These are phyloP conservation scores for Tephrocybe rancida DNA, from an alignment of 768 basidiomycete genomes.

Conservation along the genomic window DNA sequence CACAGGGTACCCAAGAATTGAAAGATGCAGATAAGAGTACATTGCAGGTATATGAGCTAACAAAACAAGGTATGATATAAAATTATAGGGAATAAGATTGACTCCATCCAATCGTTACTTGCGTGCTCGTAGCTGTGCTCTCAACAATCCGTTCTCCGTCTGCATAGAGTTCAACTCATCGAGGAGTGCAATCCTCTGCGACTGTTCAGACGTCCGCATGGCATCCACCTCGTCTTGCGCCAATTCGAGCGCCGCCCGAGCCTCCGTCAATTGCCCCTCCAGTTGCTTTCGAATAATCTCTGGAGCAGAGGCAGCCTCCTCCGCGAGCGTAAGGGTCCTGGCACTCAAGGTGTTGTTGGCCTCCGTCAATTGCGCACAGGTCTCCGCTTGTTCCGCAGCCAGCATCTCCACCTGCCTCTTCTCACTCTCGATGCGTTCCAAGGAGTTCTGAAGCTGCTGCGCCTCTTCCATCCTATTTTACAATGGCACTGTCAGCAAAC, in stretches of 20 bases:
- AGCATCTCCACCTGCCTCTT: constrained; percentile 71
- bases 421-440: constrained; percentile 63
- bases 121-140: constrained; percentile 68
- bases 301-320: constrained; percentile 61
- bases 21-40: constrained; percentile 9
- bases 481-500: constrained; percentile 17
- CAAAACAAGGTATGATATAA: constrained; percentile 1
- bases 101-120: constrained; percentile 34
- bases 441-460: constrained; percentile 54
- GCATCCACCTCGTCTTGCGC: constrained; percentile 71
- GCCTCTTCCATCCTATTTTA: constrained; percentile 65
- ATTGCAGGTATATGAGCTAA: constrained; percentile 8
- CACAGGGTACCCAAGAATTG: too few species aligned
- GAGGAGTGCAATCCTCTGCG: constrained; percentile 79
- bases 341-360: constrained; percentile 81
- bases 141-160: constrained; percentile 72
- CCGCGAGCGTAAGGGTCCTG: constrained; percentile 68
- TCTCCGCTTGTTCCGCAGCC: constrained; percentile 74
- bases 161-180: constrained; percentile 88
- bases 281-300: constrained; percentile 64
- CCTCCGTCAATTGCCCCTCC: constrained; percentile 63
- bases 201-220: constrained; percentile 73
- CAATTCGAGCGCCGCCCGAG: constrained; percentile 59
- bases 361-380: constrained; percentile 70
- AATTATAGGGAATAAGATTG: neutral